A percentile compares a stretch with the other conserved stretches of the same genome.
phyloP scores from a whole-genome alignment of 2,329 filamentous ascomycete species.

The Erysiphe pulchra region DNA sequence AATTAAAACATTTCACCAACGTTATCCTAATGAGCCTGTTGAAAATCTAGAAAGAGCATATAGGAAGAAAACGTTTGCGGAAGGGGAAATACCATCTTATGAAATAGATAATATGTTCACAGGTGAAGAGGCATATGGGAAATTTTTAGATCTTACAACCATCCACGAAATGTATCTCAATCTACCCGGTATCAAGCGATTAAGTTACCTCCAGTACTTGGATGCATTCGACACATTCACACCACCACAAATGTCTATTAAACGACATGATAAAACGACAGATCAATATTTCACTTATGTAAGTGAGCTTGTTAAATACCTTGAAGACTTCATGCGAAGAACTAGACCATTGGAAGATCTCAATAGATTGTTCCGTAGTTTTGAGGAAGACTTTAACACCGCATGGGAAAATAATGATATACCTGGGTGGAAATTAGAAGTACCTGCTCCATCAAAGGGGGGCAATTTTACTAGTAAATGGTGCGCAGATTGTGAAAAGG shows the following conservation, averaged over 20 bases:
- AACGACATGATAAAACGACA: constrained; percentile 62
- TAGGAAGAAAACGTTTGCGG: constrained; percentile 39
- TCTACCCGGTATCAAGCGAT: constrained; percentile 57
- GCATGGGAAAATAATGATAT: constrained; percentile 62
- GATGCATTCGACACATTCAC: constrained; percentile 74
- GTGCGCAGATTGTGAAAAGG: constrained; percentile 81
- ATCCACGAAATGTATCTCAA: constrained; percentile 81
- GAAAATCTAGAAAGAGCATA: constrained; percentile 91
- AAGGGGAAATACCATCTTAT: constrained; percentile 33
- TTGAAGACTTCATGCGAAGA: constrained; percentile 68
- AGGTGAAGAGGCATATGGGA: constrained; percentile 79
- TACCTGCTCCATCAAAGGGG: constrained; percentile 5
- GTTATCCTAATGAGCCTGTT: constrained; percentile 81
- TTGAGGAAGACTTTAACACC: constrained; percentile 63
- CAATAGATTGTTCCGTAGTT: constrained; percentile 46
- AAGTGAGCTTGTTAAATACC: constrained; percentile 50
- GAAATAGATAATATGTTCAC: constrained; percentile 83
- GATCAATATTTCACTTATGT: constrained; percentile 86
- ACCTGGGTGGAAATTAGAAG: constrained; percentile 47
- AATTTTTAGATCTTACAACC: constrained; percentile 69
- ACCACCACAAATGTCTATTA: constrained; percentile 46
- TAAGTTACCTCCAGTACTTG: constrained; percentile 81
- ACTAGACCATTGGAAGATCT: constrained; percentile 70
- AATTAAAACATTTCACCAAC: constrained; percentile 67
- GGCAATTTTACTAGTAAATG: constrained; percentile 41